Conservation (phyloP, 176 grass and related monocot species). For the Carex pumila region DNA sequence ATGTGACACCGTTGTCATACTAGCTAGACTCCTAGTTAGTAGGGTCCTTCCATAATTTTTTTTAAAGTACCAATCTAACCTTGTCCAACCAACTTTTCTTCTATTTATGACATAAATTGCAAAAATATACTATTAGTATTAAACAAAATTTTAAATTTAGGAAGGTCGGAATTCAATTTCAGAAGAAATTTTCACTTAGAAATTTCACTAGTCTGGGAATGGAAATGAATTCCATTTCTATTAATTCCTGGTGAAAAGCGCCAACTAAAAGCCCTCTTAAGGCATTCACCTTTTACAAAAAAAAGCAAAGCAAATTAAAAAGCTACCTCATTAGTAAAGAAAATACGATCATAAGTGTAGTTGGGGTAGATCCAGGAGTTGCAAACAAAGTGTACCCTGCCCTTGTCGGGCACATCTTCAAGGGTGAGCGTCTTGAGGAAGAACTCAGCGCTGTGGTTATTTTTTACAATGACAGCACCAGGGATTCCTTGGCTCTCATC, state of each 20-base stretch:
- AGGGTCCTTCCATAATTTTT: too few relatives aligned
- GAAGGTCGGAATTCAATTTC: neutral
- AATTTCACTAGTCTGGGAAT: neutral
- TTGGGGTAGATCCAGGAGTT: slow-evolving; percentile 76
- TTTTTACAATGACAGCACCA: slow-evolving; percentile 52
- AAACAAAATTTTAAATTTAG: too few relatives aligned
- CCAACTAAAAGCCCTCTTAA: too few relatives aligned
- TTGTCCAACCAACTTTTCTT: too few relatives aligned
- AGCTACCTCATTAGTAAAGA: slow-evolving; percentile 68
- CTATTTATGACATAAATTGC: neutral
- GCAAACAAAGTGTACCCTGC: slow-evolving; percentile 45
- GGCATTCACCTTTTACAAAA: neutral
- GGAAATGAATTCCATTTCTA: neutral
- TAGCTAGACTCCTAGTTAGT: too few relatives aligned
- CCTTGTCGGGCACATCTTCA: slow-evolving; percentile 37
- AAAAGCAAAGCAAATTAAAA: slow-evolving; percentile 8
- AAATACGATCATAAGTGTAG: slow-evolving; percentile 45
- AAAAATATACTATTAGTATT: too few relatives aligned
- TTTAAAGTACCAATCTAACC: too few relatives aligned
- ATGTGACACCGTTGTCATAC: too few relatives aligned
- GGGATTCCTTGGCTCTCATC: slow-evolving; percentile 54
- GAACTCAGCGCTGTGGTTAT: slow-evolving; percentile 51
- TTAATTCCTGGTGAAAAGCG: neutral
- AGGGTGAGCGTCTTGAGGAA: slow-evolving; percentile 68
- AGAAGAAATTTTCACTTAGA: too few relatives aligned